phyloP scores from a whole-genome alignment of 176 grass and related monocot species.

The Carex scoparia region DNA sequence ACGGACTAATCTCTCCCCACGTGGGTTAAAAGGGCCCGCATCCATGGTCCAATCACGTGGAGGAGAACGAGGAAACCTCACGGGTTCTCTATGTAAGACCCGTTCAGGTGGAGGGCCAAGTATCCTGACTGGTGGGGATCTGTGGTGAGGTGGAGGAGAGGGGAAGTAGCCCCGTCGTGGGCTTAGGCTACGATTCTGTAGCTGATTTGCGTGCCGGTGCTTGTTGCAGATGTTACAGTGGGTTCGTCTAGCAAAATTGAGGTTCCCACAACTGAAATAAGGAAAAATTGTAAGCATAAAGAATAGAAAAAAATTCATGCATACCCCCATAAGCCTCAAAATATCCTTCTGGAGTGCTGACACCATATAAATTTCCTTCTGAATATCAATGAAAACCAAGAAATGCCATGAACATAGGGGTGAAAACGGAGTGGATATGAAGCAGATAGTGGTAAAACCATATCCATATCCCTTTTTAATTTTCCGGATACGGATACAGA shows the following conservation, averaged over 20 bases:
- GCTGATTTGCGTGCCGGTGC: slow-evolving; percentile 38
- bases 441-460: too few species aligned
- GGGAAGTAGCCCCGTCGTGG: slow-evolving; percentile 39
- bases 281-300: slow-evolving; percentile 17
- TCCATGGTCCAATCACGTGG: slow-evolving; percentile 38
- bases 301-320: slow-evolving; percentile 4
- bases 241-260: slow-evolving; percentile 89
- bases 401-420: not conserved
- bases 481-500: too few species aligned
- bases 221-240: slow-evolving; percentile 92
- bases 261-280: slow-evolving; percentile 83
- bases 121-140: slow-evolving; percentile 36
- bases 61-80: slow-evolving; percentile 45
- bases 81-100: slow-evolving; percentile 36
- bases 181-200: slow-evolving; percentile 40
- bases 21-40: slow-evolving; percentile 36
- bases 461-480: too few species aligned
- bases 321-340: not conserved
- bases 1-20: slow-evolving; percentile 41
- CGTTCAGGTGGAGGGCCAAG: slow-evolving; percentile 41
- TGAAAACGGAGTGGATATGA: too few species aligned
- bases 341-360: not conserved
- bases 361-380: not conserved
- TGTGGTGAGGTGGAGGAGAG: slow-evolving; percentile 32
- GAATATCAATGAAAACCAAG: not conserved